Evolutionary conservation across 2,329 filamentous ascomycete species (phyloP).

Genomic region (Emmonsia crescens): DNA sequence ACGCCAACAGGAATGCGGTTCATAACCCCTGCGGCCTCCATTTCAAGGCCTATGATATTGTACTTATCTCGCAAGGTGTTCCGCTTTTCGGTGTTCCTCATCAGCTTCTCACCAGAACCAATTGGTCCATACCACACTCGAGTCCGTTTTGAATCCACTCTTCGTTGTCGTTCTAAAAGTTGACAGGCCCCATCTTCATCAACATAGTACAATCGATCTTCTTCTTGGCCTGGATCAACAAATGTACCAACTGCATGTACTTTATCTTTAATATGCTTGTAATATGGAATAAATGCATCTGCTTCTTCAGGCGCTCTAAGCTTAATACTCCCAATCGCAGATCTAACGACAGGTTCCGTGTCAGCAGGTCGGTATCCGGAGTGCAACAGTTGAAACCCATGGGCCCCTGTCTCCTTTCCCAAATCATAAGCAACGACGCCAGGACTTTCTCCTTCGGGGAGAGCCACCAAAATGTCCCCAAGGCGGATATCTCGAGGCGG

Average conservation of each 20-base stretch:
- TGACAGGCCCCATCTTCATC: too few relatives aligned
- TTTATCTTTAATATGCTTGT: background rate
- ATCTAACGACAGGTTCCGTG: too few relatives aligned
- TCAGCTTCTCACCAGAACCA: background rate
- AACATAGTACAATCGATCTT: background rate
- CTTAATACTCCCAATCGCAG: background rate
- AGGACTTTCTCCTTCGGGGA: background rate
- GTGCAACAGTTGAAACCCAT: too few relatives aligned
- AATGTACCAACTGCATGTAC: background rate
- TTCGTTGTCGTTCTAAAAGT: too few relatives aligned
- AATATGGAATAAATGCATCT: background rate
- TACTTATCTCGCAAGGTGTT: background rate
- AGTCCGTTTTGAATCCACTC: too few relatives aligned
- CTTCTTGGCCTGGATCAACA: background rate
- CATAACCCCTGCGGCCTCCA: conserved; percentile 26
- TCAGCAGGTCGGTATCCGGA: too few relatives aligned
- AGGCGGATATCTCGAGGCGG: background rate
- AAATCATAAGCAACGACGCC: background rate
- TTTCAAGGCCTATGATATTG: conserved; percentile 15
- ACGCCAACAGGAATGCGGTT: conserved; percentile 25
- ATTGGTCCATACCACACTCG: background rate
- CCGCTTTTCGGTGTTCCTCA: background rate
- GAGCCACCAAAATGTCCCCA: background rate
- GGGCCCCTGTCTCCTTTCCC: too few relatives aligned
- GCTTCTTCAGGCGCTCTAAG: background rate